These are phyloP conservation scores for Trypanosoma cruzi DNA, from an alignment of 208 protist genomes.

Conservation along the genomic window DNA sequence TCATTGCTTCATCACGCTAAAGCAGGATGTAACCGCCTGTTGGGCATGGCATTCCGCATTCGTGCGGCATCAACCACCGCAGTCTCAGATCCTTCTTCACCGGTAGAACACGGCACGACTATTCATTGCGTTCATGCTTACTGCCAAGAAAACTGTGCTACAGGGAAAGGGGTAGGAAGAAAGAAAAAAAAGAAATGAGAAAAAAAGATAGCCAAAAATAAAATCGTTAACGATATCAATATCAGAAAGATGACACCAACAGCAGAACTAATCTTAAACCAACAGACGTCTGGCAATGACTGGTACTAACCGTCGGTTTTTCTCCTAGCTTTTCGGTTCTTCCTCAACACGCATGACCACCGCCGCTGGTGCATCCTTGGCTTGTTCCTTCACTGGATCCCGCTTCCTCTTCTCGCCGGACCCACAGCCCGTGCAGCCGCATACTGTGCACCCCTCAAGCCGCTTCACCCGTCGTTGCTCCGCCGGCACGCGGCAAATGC, in stretches of 20 bases:
- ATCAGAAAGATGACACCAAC: background rate
- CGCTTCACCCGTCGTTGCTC: constrained; percentile 56
- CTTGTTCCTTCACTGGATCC: constrained; percentile 1
- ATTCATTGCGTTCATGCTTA: background rate
- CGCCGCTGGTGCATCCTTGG: background rate
- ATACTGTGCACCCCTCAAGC: constrained; percentile 70
- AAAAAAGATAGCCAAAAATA: background rate
- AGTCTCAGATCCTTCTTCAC: no score
- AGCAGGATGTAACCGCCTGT: no score
- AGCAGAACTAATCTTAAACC: no score
- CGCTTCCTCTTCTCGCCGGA: constrained; percentile 43
- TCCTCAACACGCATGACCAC: constrained; percentile 9
- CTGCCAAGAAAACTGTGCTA: background rate
- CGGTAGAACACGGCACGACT: background rate
- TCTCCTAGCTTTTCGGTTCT: background rate
- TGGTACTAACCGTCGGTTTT: no score
- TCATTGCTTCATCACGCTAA: background rate
- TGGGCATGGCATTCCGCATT: no score
- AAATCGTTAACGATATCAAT: background rate
- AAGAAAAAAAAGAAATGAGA: background rate
- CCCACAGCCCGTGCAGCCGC: constrained; percentile 78
- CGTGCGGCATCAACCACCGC: no score
- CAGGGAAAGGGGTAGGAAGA: background rate
- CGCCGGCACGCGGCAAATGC: constrained; percentile 81
- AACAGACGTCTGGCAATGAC: no score